Base-by-base conservation (phyloP, 495 filamentous ascomycete genomes). In the Tetracladium setigerum region DNA sequence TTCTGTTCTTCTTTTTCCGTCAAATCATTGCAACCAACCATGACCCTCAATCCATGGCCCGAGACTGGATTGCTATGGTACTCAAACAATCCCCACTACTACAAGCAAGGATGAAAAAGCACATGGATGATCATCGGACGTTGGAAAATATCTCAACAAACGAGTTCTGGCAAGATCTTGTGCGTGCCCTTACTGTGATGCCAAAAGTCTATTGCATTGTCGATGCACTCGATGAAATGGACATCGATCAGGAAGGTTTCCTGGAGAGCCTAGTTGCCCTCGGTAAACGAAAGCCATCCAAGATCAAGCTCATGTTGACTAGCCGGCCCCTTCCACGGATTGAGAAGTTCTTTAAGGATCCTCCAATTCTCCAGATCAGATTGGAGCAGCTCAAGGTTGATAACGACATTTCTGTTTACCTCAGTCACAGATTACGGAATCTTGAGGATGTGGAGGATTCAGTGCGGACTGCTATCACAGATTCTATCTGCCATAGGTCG, bases 1-100 rank as follows among this genome's bases (percentile, higher is more conserved):
- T 74, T 1, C 56, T 77, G 0, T 76, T 56, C 50, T 77, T 80
- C 59, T 80, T 80, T 58, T 75, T 76, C 52, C 67, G 74, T 2
- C 67, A 76, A 36, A 76, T 75, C 50, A 69, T 78, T 45, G 53
- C 56, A 17, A 61, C 67, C 5, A 77, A 78, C 47, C 66, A 68
- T 51, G 51, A 56, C n/a, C 71, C 72, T 0, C 41, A 55, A 5
- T 57, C 61, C 1, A 44, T 70, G 30, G 38, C 70, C 5, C 63
- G 67, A 12, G 74, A 75, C 57, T 77, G 65, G 63, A 46, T 71
- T 8, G 53, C 47, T 12, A 68, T 72, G 49, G n/a, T 74, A 1
- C 56, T 77, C 1, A 33, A 52, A 5, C 65, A 60, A 38, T 69
- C 64, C 31, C 62, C 64, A 0, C 53, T 50, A 0, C 54, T 79